A percentile compares a stretch with the other conserved stretches of the same genome.
These are phyloP conservation scores for Dalbergia cochinchinensis DNA, from an alignment of 306 rosid species.

Conservation along the genomic window DNA sequence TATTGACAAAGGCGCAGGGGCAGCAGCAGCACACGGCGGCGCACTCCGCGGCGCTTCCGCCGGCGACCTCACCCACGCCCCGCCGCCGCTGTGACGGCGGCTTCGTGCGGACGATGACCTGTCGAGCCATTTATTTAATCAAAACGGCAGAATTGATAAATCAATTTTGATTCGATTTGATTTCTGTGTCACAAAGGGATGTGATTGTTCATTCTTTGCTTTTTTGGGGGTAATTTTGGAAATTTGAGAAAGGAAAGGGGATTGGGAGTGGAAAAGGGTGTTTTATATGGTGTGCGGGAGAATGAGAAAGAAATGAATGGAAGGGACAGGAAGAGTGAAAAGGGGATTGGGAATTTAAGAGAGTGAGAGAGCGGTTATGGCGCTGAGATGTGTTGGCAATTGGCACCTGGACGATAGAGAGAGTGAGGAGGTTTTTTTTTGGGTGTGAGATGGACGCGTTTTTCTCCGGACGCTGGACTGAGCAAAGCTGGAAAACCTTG, in stretches of 20 bases:
- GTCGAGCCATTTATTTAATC: conserved; percentile 45
- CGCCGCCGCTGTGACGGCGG: conserved; percentile 22
- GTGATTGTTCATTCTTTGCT: no score
- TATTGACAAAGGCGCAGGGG: conserved; percentile 70
- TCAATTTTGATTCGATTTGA: not conserved
- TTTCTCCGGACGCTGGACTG: not conserved
- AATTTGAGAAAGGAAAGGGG: no score
- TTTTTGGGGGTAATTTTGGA: no score
- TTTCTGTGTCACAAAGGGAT: not conserved
- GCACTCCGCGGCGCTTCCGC: conserved; percentile 79
- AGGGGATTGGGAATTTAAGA: not conserved
- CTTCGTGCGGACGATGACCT: conserved; percentile 27
- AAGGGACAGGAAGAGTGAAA: no score
- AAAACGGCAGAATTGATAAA: not conserved
- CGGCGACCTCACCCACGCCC: conserved; percentile 66
- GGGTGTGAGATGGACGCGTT: not conserved
- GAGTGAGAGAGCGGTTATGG: not conserved
- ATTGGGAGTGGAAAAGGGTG: no score
- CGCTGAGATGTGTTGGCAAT: not conserved
- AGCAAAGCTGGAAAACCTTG: no score
- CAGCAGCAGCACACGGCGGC: conserved; percentile 84
- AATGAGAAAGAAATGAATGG: not conserved
- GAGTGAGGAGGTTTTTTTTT: no score
- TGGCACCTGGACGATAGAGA: not conserved
- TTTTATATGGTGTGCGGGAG: not conserved